phyloP scores from a whole-genome alignment of 2,329 filamentous ascomycete genomes.

The Leptodontidium sp. region DNA sequence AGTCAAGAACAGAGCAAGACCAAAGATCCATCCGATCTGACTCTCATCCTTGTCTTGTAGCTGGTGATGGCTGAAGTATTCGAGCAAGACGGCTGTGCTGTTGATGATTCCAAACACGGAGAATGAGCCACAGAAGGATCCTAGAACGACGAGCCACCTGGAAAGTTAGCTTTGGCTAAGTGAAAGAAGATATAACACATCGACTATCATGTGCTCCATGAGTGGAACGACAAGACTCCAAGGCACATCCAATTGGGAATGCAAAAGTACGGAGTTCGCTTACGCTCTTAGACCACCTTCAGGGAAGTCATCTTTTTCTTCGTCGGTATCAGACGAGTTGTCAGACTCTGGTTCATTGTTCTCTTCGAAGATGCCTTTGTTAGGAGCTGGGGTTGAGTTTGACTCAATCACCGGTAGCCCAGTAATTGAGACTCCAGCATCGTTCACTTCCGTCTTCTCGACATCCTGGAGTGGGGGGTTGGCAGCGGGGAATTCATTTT shows the following conservation, averaged over 20 bases:
- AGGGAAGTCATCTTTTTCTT: constrained; percentile 58
- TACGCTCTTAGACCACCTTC: constrained; percentile 67
- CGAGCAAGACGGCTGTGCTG: constrained; percentile 67
- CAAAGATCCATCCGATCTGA: constrained; percentile 65
- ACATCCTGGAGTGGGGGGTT: constrained; percentile 27
- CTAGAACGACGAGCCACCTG: constrained; percentile 71
- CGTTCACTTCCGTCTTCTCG: constrained; percentile 33
- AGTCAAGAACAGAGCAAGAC: constrained; percentile 70
- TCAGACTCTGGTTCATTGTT: constrained; percentile 29
- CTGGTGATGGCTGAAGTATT: constrained; percentile 68
- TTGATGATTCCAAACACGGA: constrained; percentile 71
- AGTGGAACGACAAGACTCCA: neutral
- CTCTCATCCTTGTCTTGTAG: constrained; percentile 64
- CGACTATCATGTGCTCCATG: neutral
- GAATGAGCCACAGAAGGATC: constrained; percentile 68
- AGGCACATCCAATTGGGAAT: neutral
- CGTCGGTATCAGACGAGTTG: constrained; percentile 32
- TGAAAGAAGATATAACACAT: neutral
- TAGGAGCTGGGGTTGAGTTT: neutral
- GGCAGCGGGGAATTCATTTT: constrained; percentile 25
- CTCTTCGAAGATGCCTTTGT: constrained; percentile 27
- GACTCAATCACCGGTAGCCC: constrained; percentile 25
- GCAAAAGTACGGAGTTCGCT: constrained; percentile 13
- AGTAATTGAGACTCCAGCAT: constrained; percentile 16
- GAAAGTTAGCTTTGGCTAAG: constrained; percentile 4